phyloP scores from a whole-genome alignment of 2,329 filamentous ascomycete species.

The Ascochyta koolunga region DNA sequence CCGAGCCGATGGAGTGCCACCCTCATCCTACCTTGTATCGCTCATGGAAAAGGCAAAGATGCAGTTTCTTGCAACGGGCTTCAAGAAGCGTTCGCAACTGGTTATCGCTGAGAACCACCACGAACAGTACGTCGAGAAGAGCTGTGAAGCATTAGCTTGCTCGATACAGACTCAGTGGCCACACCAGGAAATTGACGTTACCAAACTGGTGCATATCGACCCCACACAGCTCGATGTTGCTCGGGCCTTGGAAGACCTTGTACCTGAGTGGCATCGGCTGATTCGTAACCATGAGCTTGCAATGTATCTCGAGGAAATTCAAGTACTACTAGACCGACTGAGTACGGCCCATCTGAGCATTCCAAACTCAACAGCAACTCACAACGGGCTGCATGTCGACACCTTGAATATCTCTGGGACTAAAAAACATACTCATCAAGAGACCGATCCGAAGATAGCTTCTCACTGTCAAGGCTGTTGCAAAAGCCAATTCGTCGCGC shows the following conservation, averaged over 20 bases:
- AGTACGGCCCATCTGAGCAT: not conserved
- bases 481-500: not conserved
- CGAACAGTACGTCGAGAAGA: slow-evolving; percentile 23
- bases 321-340: slow-evolving; percentile 41
- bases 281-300: slow-evolving; percentile 57
- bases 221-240: slow-evolving; percentile 42
- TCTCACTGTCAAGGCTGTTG: not conserved
- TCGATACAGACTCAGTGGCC: slow-evolving; percentile 51
- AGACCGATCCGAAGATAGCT: not conserved
- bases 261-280: slow-evolving; percentile 56
- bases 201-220: slow-evolving; percentile 35
- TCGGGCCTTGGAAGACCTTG: slow-evolving; percentile 49
- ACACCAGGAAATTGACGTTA: slow-evolving; percentile 41
- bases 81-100: slow-evolving; percentile 34
- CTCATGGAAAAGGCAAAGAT: slow-evolving; percentile 36
- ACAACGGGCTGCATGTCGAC: not conserved
- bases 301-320: slow-evolving; percentile 52
- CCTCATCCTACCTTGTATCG: slow-evolving; percentile 3
- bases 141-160: slow-evolving; percentile 49
- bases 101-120: slow-evolving; percentile 32
- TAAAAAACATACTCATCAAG: not conserved
- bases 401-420: not conserved
- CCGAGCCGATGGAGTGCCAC: slow-evolving; percentile 36
- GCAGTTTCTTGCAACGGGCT: slow-evolving; percentile 34
- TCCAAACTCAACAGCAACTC: not conserved